These are phyloP conservation scores for Gymnopilus junonius DNA, from an alignment of 768 basidiomycete species.

Conservation along the genomic window DNA sequence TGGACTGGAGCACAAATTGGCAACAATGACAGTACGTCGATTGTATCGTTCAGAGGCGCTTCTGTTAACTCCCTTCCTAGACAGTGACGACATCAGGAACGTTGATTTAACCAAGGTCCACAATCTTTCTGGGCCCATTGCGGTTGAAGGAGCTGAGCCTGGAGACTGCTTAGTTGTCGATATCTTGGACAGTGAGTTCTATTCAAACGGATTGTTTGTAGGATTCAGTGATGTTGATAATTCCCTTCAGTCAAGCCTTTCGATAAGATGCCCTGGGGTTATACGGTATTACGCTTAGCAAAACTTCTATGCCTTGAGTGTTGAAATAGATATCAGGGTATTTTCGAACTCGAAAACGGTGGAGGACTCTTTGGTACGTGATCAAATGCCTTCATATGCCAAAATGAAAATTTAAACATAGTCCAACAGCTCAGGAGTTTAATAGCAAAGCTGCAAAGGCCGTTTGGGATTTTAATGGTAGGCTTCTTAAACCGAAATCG, in stretches of 20 bases:
- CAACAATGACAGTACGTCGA: constrained; percentile 66
- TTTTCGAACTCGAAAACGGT: constrained; percentile 76
- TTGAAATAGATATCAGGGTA: constrained; percentile 47
- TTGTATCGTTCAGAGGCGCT: not conserved
- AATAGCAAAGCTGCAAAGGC: constrained; percentile 75
- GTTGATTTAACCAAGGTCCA: constrained; percentile 70
- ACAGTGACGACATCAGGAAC: constrained; percentile 68
- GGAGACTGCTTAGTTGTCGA: constrained; percentile 83
- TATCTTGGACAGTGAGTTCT: constrained; percentile 66
- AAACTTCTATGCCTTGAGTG: not conserved
- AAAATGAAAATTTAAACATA: not conserved
- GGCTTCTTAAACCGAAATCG: not conserved
- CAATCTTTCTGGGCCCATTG: constrained; percentile 78
- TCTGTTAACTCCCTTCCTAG: constrained; percentile 31
- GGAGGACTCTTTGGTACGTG: constrained; percentile 68
- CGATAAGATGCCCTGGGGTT: constrained; percentile 83
- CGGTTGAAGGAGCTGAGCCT: constrained; percentile 76
- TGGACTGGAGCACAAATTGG: constrained; percentile 84
- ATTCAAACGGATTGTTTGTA: not conserved
- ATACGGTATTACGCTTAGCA: constrained; percentile 50
- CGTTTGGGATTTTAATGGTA: constrained; percentile 80
- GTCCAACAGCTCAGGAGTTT: constrained; percentile 60
- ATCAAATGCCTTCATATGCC: not conserved
- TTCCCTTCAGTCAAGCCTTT: constrained; percentile 58
- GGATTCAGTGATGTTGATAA: not conserved